These are phyloP conservation scores for Aspergillus fischeri DNA, from an alignment of 2,329 filamentous ascomycete species.

Conservation along the genomic window DNA sequence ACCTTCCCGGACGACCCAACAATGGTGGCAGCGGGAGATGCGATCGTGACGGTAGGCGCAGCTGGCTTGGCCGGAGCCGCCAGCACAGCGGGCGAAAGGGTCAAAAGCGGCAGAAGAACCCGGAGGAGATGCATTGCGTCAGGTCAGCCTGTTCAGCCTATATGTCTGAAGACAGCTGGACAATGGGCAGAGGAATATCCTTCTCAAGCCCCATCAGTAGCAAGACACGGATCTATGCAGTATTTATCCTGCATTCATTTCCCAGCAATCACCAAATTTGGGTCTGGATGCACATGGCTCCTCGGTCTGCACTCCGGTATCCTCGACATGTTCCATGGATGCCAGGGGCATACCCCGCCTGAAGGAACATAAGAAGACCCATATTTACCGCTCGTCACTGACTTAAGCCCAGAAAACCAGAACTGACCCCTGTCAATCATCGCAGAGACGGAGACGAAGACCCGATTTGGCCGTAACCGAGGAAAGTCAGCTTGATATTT, in stretches of 20 bases:
- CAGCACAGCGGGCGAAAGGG: conserved; percentile 6
- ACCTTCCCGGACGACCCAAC: conserved; percentile 41
- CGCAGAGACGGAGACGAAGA: not conserved
- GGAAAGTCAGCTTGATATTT: not conserved
- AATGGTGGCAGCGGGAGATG: conserved; percentile 51
- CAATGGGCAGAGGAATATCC: not conserved
- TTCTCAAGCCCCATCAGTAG: not conserved
- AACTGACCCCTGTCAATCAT: not conserved
- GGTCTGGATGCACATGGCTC: not conserved
- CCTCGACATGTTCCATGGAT: not conserved
- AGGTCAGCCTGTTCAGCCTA: not conserved
- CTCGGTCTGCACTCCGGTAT: not conserved
- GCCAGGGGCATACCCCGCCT: not conserved
- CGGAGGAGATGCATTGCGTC: conserved; percentile 5
- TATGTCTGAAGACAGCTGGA: not conserved
- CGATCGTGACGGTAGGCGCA: conserved; percentile 52
- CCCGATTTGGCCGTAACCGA: not conserved
- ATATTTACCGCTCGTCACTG: not conserved
- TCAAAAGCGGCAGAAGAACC: conserved; percentile 6
- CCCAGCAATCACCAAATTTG: not conserved
- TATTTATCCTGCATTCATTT: not conserved
- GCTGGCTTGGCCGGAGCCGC: conserved; percentile 34
- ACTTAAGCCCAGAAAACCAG: not conserved
- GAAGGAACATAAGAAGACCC: not conserved
- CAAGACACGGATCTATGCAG: not conserved